phyloP scores from a whole-genome alignment of 2,329 filamentous ascomycete genomes.

The Xylariaceae sp. region DNA sequence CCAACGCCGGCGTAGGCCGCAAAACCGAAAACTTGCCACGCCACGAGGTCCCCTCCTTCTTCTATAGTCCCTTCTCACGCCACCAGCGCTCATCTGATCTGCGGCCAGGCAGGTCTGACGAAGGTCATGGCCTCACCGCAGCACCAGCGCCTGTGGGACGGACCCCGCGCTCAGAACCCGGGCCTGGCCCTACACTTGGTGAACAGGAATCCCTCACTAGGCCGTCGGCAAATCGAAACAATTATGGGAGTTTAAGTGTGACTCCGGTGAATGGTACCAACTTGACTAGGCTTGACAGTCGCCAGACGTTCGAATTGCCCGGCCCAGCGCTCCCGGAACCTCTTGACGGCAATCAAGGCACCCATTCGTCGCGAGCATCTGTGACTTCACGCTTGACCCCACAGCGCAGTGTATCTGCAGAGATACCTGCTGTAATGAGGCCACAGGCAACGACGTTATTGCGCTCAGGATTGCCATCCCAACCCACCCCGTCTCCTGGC shows the following conservation, averaged over 20 bases:
- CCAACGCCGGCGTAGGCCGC: conserved; percentile 38
- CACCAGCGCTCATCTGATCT: conserved; percentile 18
- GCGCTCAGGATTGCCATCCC: conserved; percentile 19
- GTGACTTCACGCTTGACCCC: conserved; percentile 25
- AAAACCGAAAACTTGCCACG: conserved; percentile 31
- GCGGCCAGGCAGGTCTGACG: conserved; percentile 10
- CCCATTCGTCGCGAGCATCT: background rate
- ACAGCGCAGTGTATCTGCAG: conserved; percentile 39
- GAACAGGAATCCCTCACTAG: conserved; percentile 43
- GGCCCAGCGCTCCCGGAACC: conserved; percentile 49
- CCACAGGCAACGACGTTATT: conserved; percentile 15
- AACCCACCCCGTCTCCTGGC: conserved; percentile 24
- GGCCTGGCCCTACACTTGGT: conserved; percentile 21
- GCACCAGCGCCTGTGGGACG: conserved; percentile 28
- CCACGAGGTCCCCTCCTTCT: conserved; percentile 32
- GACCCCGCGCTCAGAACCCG: conserved; percentile 17
- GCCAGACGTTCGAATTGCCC: conserved; percentile 49
- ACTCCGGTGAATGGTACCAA: conserved; percentile 36
- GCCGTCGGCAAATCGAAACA: conserved; percentile 37
- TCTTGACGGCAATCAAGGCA: conserved; percentile 27
- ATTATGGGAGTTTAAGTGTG: conserved; percentile 54
- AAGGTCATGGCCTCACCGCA: conserved; percentile 24
- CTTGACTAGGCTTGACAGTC: conserved; percentile 24
- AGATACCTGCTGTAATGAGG: conserved; percentile 7
- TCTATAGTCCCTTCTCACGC: conserved; percentile 26